phyloP scores from a whole-genome alignment of 352 stramenopile species.

The Paralagenidium karlingii region DNA sequence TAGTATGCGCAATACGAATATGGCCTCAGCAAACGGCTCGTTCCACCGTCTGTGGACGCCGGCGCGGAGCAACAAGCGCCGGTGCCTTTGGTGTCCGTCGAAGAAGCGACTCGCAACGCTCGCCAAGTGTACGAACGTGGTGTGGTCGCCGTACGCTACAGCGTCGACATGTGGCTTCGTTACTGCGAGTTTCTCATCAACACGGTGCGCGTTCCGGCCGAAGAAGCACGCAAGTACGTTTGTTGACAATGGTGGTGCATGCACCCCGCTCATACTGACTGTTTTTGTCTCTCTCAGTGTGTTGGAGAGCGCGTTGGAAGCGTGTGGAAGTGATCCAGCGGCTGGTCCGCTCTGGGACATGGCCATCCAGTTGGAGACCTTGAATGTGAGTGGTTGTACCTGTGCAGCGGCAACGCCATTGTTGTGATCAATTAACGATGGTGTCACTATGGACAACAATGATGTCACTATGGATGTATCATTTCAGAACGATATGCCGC shows the following conservation, averaged over 20 bases:
- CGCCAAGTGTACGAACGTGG: constrained; percentile 55
- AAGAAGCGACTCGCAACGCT: constrained; percentile 30
- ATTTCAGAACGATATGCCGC: constrained; percentile 67
- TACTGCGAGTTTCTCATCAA: constrained; percentile 70
- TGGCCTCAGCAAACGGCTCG: constrained; percentile 19
- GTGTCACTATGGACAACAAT: too few species aligned
- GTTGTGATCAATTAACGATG: too few species aligned
- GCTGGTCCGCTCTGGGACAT: constrained; percentile 63
- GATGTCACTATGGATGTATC: not conserved
- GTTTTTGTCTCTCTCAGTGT: too few species aligned
- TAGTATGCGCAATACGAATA: constrained; percentile 68
- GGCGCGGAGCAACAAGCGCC: constrained; percentile 26
- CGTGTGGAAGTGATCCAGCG: constrained; percentile 47
- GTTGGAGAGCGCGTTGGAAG: constrained; percentile 35
- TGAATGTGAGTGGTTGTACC: constrained; percentile 42
- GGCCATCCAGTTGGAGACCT: constrained; percentile 67
- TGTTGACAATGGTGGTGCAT: not conserved
- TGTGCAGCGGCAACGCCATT: too few species aligned
- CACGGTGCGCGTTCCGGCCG: constrained; percentile 34
- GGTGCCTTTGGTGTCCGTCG: constrained; percentile 19
- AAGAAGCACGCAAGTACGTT: constrained; percentile 45
- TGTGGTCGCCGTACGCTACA: constrained; percentile 42
- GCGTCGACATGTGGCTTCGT: constrained; percentile 78
- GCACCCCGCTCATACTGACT: not conserved
- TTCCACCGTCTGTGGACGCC: too few species aligned